Evolutionary conservation across 2,329 filamentous ascomycete genomes (phyloP).

Genomic region (Nemania diffusa): DNA sequence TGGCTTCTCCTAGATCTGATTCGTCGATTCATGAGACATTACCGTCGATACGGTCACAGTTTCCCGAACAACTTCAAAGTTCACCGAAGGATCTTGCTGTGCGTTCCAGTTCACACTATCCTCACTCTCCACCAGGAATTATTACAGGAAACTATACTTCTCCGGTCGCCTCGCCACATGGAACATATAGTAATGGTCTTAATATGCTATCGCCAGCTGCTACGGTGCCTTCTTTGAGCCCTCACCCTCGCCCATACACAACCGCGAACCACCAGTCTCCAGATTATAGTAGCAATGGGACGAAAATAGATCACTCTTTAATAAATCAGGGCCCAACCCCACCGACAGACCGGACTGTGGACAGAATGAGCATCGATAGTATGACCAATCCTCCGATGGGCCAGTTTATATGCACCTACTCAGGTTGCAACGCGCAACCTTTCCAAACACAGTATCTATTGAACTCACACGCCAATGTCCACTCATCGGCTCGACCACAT

Average conservation of each 20-base stretch:
- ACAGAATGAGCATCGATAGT: conserved; percentile 68
- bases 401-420: conserved; percentile 66
- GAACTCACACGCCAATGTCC: conserved; percentile 81
- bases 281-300: conserved; percentile 57
- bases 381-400: conserved; percentile 64
- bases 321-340: conserved; percentile 35
- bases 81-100: conserved; percentile 48
- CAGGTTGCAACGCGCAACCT: conserved; percentile 75
- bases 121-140: conserved; percentile 51
- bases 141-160: conserved; percentile 54
- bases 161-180: conserved; percentile 63
- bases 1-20: conserved; percentile 53
- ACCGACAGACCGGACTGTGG: conserved; percentile 50
- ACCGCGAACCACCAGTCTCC: conserved; percentile 48
- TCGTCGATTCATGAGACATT: conserved; percentile 51
- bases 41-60: conserved; percentile 52
- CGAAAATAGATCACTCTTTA: conserved; percentile 41
- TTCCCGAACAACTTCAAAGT: conserved; percentile 50
- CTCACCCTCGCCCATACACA: conserved; percentile 54
- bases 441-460: conserved; percentile 83
- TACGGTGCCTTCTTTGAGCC: conserved; percentile 53
- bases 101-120: conserved; percentile 43
- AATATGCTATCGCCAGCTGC: conserved; percentile 61
- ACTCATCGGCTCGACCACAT: conserved; percentile 72
- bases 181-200: conserved; percentile 56